Evolutionary conservation across 345 rosid genomes (phyloP).

Genomic region (Conringia planisiliqua): DNA sequence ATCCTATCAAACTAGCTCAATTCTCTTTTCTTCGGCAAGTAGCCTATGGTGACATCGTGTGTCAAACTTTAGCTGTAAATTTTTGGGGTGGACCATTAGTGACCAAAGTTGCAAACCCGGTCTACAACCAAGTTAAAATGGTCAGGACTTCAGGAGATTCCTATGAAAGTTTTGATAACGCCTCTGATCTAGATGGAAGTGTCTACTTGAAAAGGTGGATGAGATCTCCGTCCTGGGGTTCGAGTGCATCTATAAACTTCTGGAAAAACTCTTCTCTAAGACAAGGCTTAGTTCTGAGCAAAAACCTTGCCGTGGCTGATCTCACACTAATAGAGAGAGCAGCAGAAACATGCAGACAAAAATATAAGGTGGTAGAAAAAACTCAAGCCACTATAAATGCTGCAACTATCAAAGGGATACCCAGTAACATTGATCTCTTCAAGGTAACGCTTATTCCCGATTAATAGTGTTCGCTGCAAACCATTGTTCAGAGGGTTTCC

Average conservation of each 20-base stretch:
- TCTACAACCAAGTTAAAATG: constrained; percentile 34
- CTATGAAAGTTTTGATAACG: constrained; percentile 49
- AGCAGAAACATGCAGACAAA: constrained; percentile 59
- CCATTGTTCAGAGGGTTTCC: neutral
- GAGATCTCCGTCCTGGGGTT: constrained; percentile 85
- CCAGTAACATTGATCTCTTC: constrained; percentile 90
- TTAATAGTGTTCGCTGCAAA: neutral
- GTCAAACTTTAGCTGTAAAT: constrained; percentile 77
- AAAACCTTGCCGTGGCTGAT: constrained; percentile 80
- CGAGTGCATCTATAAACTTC: constrained; percentile 63
- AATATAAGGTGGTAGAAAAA: constrained; percentile 63
- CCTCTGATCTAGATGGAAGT: constrained; percentile 82
- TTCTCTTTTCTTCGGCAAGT: constrained; percentile 81
- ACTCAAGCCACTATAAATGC: constrained; percentile 98
- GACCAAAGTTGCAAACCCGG: constrained; percentile 46
- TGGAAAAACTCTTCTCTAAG: constrained; percentile 64
- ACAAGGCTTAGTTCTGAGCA: constrained; percentile 70
- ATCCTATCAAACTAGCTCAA: constrained; percentile 81
- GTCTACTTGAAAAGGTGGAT: constrained; percentile 85
- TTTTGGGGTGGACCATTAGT: constrained; percentile 88
- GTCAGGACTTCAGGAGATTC: constrained; percentile 38
- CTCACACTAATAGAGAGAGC: constrained; percentile 72
- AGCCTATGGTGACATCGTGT: constrained; percentile 70
- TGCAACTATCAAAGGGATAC: constrained; percentile 87
- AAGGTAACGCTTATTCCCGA: constrained; percentile 47